Base-by-base conservation (phyloP, 2,329 filamentous ascomycete species). In the Periconia macrospinosa region DNA sequence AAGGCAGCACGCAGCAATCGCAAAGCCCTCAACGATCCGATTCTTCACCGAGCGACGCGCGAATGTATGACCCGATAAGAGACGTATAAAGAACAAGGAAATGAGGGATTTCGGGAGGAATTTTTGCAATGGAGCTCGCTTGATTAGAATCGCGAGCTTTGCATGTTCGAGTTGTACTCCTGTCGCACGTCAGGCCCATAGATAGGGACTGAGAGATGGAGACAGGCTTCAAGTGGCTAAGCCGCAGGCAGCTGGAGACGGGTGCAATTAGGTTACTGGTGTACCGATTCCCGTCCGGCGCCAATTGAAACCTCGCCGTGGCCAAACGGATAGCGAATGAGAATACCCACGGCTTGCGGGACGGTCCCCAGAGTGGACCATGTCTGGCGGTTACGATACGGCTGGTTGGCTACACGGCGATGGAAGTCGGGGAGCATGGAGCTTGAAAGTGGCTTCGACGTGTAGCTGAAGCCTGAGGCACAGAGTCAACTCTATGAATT, bases 41-140 rank as follows among this genome's bases (percentile, higher is more conserved):
- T 40, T 59, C 65, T 55, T 68, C 69, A 52, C 63, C 69, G 55
- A 70, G 62, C 63, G 69, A 71, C 50, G 63, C 61, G 45, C 69
- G 68, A 49, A 66, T 68, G 19, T 73, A 71, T 58, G 70, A 73
- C 33, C 70, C 70, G 49, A 70, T 73, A 51, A 62, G 69, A 59
- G 70, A 73, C 60, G 68, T 72, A 54, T 73, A 71, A 49, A 54
- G 20, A 19, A 10, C 47, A 27, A 18, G 41, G 42, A 30, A 50
- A 49, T 23, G 35, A 45, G 33, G 50, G 51, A 45, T 51, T 43
- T 49, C 42, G 49, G 63, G 61, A 59, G 55, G 51, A 53, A 54
- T 27, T 54, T 59, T 55, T 60, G 59, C 52, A 43, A 59, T 65
- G 63, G 53, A 51, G 41, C 47, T 47, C 54, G 49, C 37, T 55